Base-by-base conservation (phyloP, 768 basidiomycete species). In the Auriscalpium microsporum region DNA sequence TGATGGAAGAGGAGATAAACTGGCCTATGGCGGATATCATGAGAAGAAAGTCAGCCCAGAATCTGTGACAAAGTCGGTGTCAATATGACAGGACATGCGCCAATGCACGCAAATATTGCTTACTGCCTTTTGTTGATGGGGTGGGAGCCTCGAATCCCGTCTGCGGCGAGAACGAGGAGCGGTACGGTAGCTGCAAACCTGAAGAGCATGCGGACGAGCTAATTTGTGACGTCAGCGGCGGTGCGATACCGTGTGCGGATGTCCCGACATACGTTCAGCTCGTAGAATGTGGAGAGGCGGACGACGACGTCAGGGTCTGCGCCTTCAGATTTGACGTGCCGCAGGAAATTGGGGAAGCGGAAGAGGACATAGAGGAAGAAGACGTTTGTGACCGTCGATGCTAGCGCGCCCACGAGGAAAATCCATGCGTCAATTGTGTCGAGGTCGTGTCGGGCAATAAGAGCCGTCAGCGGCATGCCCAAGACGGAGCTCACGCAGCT, bases 1-100 rank as follows among this genome's bases (percentile, higher is more conserved):
- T 92, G 21, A 91, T 86, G 16, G 82, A 81, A 23, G 89, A 89
- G 4, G 89, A 91, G 19, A 88, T 75, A 63, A 90, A 82, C 62
- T 84, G 84, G 13, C 89, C 89, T 34, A 91, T 77, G 16, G 78
- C 87, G 19, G 81, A 83, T 52, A 84, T 62, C 80, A 88, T 83
- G 47, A 84, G 68, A 10, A 90, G 72, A 55, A 88, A 79, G 67
- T 92, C 90, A 80, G 50, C 46, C 70, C 80, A 80, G 68, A 87
- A 84, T 52, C 84, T 86, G 56, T 2, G 49, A 48, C 35, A 45
- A 37, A 17, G 8, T 4, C 34, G 54, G 36, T 19, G 19, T 48
- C 44, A 50, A 23, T 10, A n/a, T 50, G 17, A 35, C 10, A 34
- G 19, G 21, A 21, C 21, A 21, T 36, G 51, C 44, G 53, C 53